A percentile compares a stretch with the other conserved stretches of the same genome.
Conservation (phyloP, 805 yeast species). For the Candida fluviatilis region DNA sequence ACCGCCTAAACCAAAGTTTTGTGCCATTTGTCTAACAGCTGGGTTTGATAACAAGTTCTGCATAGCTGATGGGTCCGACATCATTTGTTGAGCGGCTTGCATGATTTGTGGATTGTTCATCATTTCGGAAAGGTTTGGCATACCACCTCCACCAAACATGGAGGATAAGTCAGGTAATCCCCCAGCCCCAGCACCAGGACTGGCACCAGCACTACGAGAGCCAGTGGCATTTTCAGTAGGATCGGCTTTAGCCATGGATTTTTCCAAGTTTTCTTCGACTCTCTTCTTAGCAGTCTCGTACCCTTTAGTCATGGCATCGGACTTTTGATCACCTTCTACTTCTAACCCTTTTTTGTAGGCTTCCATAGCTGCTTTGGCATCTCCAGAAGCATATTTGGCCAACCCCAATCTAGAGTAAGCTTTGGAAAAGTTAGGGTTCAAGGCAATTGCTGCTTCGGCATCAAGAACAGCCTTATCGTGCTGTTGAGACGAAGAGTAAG, state of each 20-base stretch:
- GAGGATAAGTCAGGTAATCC: slow-evolving; percentile 78
- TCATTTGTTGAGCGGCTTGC: slow-evolving; percentile 84
- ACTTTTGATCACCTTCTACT: slow-evolving; percentile 77
- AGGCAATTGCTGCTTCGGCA: slow-evolving; percentile 74
- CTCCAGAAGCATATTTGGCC: slow-evolving; percentile 93
- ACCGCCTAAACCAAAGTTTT: slow-evolving; percentile 65
- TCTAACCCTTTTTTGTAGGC: slow-evolving; percentile 88
- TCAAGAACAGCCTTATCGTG: slow-evolving; percentile 78
- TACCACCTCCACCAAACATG: slow-evolving; percentile 70
- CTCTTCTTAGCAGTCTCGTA: slow-evolving; percentile 90
- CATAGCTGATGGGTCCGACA: slow-evolving; percentile 81
- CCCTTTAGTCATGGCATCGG: slow-evolving; percentile 89
- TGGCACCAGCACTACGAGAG: slow-evolving; percentile 34
- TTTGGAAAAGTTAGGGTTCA: slow-evolving; percentile 80
- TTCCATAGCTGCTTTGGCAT: slow-evolving; percentile 80
- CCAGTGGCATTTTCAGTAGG: slow-evolving; percentile 19
- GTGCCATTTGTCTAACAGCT: slow-evolving; percentile 78
- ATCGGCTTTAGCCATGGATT: slow-evolving; percentile 29
- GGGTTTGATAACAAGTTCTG: slow-evolving; percentile 76
- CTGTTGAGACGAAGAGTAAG: slow-evolving; percentile 73
- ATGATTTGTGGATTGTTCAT: slow-evolving; percentile 89
- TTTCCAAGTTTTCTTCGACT: slow-evolving; percentile 69
- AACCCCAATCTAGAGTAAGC: slow-evolving; percentile 94
- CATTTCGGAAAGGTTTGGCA: slow-evolving; percentile 63
- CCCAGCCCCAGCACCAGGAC: slow-evolving; percentile 36